Evolutionary conservation across 176 grass and related monocot species (phyloP), one percentile per base, ranked within the genome.

Genomic region (Ensete glaucum): DNA sequence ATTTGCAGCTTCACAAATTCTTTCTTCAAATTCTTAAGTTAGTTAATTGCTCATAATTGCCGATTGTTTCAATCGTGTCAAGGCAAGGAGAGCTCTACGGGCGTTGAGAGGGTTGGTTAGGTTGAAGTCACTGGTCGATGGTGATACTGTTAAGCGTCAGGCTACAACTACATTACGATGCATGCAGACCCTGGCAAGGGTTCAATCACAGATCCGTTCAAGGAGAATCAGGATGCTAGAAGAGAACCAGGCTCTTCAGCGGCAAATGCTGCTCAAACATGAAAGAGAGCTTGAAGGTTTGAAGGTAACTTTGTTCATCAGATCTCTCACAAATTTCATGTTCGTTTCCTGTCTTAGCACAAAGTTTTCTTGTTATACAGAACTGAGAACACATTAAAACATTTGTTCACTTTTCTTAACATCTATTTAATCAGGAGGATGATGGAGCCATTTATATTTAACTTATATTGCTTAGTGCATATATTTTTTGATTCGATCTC

Each of bases 131-230:
- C 48, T 99, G 80, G 83, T 89, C 51, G 88, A 99, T 22, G 95
- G 90, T 70, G 89, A 99, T 72, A 91, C 88, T n/a, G 86, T 99
- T 27, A 94, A 94, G 85, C 86, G 91, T 73, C 95, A 99, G 83
- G 89, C 95, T 59, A 90, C 91, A 51, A 99, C 85, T 77, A 91
- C 95, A 17, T 75, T 99, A 69, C 80, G 91, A 9, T 94, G 91
- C 73, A 99, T 99, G 88, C 95, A 99, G 76, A 99, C 95, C 63
- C 79, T 99, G 60, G 87, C 91, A 4, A 88, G 95, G 12, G 86
- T 99, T 64, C 95, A 99, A 62, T 89, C 90, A 64, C 91, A 99
- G 57, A 99, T 99, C 59, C 86, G 82, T 26, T 80, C 83, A 19
- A 91, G 88, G 81, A 92, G 95, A 78, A 85, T 87, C 48, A 89